phyloP scores from a whole-genome alignment of 495 filamentous ascomycete species.

The Neohortaea acidophila region DNA sequence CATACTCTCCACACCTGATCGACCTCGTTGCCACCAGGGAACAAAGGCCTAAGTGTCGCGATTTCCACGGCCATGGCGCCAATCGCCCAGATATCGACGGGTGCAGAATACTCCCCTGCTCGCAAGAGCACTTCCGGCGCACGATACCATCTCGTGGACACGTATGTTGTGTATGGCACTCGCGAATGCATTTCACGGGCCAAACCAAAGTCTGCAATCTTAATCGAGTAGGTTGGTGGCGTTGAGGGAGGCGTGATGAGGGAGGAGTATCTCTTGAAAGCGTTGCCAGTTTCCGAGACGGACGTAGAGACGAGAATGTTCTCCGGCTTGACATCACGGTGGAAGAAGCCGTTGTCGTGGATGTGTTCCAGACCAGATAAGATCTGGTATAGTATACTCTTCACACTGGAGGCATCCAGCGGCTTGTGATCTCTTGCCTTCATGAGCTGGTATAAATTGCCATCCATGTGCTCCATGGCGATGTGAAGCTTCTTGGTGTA shows the following conservation, averaged over 20 bases:
- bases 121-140: conserved; percentile 90
- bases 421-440: conserved; percentile 91
- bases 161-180: conserved; percentile 93
- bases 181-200: conserved; percentile 93
- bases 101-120: conserved; percentile 92
- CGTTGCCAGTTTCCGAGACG: conserved; percentile 55
- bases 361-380: conserved; percentile 92
- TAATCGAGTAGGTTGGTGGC: conserved; percentile 85
- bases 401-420: conserved; percentile 79
- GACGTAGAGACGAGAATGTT: conserved; percentile 97
- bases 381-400: conserved; percentile 96
- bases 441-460: conserved; percentile 97
- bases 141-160: conserved; percentile 96
- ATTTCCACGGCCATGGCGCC: conserved; percentile 99
- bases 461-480: conserved; percentile 99
- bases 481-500: conserved; percentile 93
- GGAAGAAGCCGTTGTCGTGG: conserved; percentile 93
- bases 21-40: conserved; percentile 95
- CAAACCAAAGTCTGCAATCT: conserved; percentile 98
- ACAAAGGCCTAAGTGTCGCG: conserved; percentile 90
- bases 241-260: conserved; percentile 90
- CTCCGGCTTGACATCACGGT: conserved; percentile 98
- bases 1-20: conserved; percentile 99
- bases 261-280: conserved; percentile 82
- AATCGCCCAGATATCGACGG: conserved; percentile 96